Percentiles rank a stretch among this genome's conserved stretches.
Conservation (phyloP, 257 asterid genomes). For the Solanum neorickii region DNA sequence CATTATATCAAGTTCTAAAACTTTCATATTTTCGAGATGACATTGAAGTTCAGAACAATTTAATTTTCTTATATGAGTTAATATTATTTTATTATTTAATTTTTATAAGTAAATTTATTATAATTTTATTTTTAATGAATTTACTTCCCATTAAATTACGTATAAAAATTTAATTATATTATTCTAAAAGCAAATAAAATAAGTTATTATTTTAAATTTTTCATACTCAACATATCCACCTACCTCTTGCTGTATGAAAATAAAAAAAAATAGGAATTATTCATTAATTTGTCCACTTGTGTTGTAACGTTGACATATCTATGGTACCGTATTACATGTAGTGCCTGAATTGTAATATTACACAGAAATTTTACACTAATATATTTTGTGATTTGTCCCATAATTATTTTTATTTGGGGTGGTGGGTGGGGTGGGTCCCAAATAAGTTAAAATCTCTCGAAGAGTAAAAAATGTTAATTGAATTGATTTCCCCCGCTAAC, state of each 20-base stretch:
- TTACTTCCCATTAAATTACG: background rate
- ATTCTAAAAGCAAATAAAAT: background rate
- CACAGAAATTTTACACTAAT: background rate
- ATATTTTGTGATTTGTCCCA: background rate
- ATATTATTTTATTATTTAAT: background rate
- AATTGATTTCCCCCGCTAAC: background rate
- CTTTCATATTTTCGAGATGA: background rate
- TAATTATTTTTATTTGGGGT: background rate
- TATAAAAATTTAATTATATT: too few relatives aligned
- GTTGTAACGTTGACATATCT: background rate
- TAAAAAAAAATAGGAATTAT: background rate
- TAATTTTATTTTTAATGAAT: background rate
- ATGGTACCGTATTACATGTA: background rate
- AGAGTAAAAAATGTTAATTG: background rate
- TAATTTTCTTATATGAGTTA: background rate
- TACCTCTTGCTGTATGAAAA: background rate
- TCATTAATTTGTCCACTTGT: background rate
- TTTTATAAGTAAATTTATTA: background rate
- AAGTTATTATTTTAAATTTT: background rate
- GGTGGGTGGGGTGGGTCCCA: background rate
- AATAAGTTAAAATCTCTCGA: background rate
- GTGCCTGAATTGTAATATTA: background rate
- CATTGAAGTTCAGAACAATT: background rate
- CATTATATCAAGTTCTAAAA: background rate
- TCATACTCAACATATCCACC: background rate